Evolutionary conservation across 1,284 basidiomycete species (phyloP), one percentile per base, ranked within the genome.

Genomic region (Puccinia polysora): DNA sequence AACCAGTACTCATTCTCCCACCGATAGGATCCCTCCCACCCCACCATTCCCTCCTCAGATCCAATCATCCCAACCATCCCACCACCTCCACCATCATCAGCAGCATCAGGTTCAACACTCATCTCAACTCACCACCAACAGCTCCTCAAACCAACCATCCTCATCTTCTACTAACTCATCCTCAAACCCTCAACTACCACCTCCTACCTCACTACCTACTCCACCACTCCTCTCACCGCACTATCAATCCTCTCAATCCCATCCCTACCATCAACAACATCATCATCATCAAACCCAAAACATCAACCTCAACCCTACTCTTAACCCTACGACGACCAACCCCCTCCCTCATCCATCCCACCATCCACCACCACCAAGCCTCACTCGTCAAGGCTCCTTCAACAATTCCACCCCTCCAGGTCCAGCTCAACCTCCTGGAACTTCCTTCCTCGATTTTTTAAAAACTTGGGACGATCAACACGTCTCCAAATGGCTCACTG

Each of bases 401-500:
- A 52, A 52, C 50, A 50, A 50, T 6, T 25, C 10, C 38, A 40
- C 47, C 30, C 40, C 43, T 65, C 64, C 49, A n/a, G 43, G 36
- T 28, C 49, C 52, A 7, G 25, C 49, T 32, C 47, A 28, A 18
- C 65, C 53, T 20, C 20, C n/a, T 14, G 53, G n/a, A 4, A 30
- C 34, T n/a, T 14, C 38, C 38, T 70, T 70, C 56, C 38, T 70
- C 25, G 67, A 70, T 12, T 70, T 36, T 34, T 28, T 70, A 6
- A 49, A 52, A 18, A 50, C 67, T 28, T 70, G 67, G 67, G 45
- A 70, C 47, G 56, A 59, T 49, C 38, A 62, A 12, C 67, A 60
- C 14, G 55, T 70, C 40, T 25, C 55, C 2, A 59, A 59, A 38
- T 79, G 77, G 78, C 74, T 79, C 30, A 28, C 45, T 2, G 68